phyloP scores from a whole-genome alignment of 2,329 filamentous ascomycete genomes.

The Simplicillium sp. region DNA sequence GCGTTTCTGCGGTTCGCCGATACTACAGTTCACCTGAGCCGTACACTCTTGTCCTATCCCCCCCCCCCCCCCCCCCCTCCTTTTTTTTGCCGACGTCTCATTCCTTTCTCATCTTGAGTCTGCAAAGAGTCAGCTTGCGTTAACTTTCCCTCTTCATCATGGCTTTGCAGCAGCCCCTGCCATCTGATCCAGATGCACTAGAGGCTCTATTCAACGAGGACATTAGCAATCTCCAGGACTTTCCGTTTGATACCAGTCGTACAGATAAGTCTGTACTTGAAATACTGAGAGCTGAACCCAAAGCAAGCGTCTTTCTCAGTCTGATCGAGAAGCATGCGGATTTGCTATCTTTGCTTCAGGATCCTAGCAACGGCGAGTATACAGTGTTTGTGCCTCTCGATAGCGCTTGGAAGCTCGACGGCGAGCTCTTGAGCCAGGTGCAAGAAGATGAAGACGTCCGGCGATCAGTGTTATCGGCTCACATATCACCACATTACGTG shows the following conservation, averaged over 20 bases:
- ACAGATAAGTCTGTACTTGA: conserved; percentile 1
- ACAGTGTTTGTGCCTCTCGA: conserved; percentile 1
- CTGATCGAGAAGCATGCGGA: neutral
- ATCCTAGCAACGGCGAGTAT: neutral
- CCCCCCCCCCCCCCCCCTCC: no score
- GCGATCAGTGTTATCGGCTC: neutral
- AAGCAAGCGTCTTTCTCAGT: conserved; percentile 1
- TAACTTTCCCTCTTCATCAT: no score
- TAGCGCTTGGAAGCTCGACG: neutral
- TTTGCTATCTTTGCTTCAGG: neutral
- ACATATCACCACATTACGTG: conserved; percentile 1
- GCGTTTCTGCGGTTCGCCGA: no score
- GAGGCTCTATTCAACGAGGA: no score
- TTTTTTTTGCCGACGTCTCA: no score
- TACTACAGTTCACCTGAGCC: no score
- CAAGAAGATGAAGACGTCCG: neutral
- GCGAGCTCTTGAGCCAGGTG: neutral
- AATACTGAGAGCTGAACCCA: conserved; percentile 1
- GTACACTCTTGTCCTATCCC: no score
- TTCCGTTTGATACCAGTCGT: neutral
- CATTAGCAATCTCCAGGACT: no score
- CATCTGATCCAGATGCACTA: no score
- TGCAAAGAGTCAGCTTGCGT: no score
- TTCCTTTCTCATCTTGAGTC: no score
- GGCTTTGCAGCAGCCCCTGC: no score